phyloP scores from a whole-genome alignment of 345 rosid genomes.

The Zanthoxylum bungeanum region DNA sequence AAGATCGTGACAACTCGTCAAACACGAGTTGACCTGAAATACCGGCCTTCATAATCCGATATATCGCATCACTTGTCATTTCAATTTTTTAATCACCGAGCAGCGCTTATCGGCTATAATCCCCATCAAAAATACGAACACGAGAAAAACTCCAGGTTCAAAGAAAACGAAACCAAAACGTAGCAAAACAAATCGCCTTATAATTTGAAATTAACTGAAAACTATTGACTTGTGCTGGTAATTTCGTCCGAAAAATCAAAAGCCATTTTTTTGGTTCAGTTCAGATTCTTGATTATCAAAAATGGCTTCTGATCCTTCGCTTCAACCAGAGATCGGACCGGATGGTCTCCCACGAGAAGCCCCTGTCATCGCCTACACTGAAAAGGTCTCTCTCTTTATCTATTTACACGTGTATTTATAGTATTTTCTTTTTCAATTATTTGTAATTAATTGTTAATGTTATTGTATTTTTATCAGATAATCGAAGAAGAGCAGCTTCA shows the following conservation, averaged over 20 bases:
- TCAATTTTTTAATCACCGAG: neutral
- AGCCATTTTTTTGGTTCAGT: too few relatives aligned
- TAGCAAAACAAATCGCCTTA: neutral
- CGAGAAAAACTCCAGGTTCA: too few relatives aligned
- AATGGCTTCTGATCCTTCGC: slow-evolving; percentile 65
- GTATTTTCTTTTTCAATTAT: neutral
- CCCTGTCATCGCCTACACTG: slow-evolving; percentile 86
- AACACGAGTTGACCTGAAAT: slow-evolving; percentile 1
- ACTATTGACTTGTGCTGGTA: neutral
- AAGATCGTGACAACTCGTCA: too few relatives aligned
- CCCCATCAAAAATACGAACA: neutral
- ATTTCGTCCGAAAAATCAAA: slow-evolving; percentile 17
- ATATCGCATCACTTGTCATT: neutral
- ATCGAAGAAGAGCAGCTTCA: slow-evolving; percentile 88
- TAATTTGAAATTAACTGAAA: neutral
- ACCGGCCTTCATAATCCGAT: neutral
- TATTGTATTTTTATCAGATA: slow-evolving; percentile 39
- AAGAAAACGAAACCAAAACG: neutral
- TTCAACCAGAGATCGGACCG: slow-evolving; percentile 78
- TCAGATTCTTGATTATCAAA: slow-evolving; percentile 2
- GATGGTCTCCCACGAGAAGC: too few relatives aligned
- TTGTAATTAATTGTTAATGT: slow-evolving; percentile 10
- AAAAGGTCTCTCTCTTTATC: slow-evolving; percentile 47
- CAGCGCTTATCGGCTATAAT: neutral
- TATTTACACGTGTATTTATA: neutral